Conservation (phyloP, 805 yeast species). For the Komagataella ulmi region DNA sequence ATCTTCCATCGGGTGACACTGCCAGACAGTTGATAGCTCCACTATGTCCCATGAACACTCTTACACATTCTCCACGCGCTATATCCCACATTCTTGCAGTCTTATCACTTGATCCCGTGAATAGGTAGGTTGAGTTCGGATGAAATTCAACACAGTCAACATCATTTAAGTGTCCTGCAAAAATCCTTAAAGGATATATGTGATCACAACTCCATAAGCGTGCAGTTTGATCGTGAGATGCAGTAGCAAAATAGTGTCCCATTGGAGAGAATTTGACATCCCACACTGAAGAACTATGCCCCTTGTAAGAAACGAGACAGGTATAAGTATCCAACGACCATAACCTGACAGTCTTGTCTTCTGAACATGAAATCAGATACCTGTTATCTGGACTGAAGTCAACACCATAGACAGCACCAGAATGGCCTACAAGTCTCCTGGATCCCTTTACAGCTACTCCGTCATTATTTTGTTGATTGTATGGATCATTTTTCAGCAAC, state of each 20-base stretch:
- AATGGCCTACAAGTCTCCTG: slow-evolving; percentile 71
- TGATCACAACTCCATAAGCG: slow-evolving; percentile 97
- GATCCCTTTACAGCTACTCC: slow-evolving; percentile 17
- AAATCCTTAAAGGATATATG: slow-evolving; percentile 86
- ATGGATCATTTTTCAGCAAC: slow-evolving; percentile 38
- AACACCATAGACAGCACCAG: slow-evolving; percentile 86
- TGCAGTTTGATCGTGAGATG: slow-evolving; percentile 95
- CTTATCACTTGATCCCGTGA: slow-evolving; percentile 92
- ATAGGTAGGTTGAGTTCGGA: slow-evolving; percentile 88
- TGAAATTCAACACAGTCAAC: slow-evolving; percentile 93
- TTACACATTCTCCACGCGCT: slow-evolving; percentile 72
- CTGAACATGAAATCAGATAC: slow-evolving; percentile 71
- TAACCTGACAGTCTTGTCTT: slow-evolving; percentile 80
- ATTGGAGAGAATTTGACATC: slow-evolving; percentile 89
- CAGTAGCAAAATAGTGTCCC: slow-evolving; percentile 98
- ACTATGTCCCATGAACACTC: slow-evolving; percentile 86
- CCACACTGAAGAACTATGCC: slow-evolving; percentile 96
- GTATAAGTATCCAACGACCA: slow-evolving; percentile 93
- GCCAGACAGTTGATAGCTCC: slow-evolving; percentile 80
- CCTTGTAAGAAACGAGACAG: slow-evolving; percentile 85
- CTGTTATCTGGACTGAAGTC: slow-evolving; percentile 86
- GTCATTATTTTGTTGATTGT: slow-evolving; percentile 19
- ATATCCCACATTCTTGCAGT: slow-evolving; percentile 98
- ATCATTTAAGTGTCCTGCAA: slow-evolving; percentile 95
- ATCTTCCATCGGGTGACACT: slow-evolving; percentile 93